Evolutionary conservation across 352 stramenopile species (phyloP).

Genomic region (Hyaloperonospora arabidopsidis): DNA sequence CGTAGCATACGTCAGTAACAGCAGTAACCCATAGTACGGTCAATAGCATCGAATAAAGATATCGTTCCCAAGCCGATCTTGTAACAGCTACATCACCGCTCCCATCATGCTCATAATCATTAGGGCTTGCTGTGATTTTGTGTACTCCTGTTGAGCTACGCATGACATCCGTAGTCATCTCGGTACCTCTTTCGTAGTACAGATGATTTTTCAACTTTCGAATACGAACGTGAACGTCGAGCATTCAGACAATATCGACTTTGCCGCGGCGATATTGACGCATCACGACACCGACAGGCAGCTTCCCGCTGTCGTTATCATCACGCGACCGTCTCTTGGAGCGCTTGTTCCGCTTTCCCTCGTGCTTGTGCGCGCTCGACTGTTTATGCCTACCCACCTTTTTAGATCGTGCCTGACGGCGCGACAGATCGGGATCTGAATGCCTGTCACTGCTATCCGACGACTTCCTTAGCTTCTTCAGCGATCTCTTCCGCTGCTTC

Average conservation of each 20-base stretch:
- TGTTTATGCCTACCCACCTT: conserved; percentile 19
- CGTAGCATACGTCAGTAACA: conserved; percentile 10
- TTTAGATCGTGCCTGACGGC: background rate
- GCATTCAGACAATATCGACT: background rate
- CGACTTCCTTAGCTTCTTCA: conserved; percentile 53
- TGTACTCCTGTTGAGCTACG: background rate
- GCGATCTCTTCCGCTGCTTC: conserved; percentile 54
- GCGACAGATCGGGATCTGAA: conserved; percentile 14
- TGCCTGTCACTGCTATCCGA: conserved; percentile 13
- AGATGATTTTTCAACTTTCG: background rate
- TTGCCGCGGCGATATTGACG: conserved; percentile 5
- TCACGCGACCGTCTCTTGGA: conserved; percentile 9
- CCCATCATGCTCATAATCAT: background rate
- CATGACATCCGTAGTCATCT: background rate
- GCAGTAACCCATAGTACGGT: background rate
- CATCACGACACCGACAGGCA: conserved; percentile 5
- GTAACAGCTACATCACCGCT: background rate
- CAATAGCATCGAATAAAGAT: conserved; percentile 3
- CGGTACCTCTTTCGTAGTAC: background rate
- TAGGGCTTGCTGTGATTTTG: conserved; percentile 2
- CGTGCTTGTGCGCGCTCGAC: conserved; percentile 27
- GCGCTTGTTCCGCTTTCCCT: conserved; percentile 17
- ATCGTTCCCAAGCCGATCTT: conserved; percentile 3
- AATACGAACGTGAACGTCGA: conserved; percentile 5
- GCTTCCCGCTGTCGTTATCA: conserved; percentile 2